These are phyloP conservation scores for Tricladium varicosporioides DNA, from an alignment of 2,329 filamentous ascomycete species.

Conservation along the genomic window DNA sequence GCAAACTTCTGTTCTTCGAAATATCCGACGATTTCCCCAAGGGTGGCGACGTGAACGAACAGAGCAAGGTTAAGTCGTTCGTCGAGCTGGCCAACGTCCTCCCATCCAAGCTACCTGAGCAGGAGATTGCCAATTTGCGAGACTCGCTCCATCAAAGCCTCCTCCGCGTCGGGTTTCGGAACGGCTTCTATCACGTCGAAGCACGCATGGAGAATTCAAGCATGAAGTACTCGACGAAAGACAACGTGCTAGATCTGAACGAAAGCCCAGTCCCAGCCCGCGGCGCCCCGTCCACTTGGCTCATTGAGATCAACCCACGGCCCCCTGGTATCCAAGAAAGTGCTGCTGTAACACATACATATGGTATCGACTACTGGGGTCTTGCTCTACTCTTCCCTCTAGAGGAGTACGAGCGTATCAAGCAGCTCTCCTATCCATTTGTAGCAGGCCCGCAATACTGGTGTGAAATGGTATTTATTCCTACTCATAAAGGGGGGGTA, in stretches of 20 bases:
- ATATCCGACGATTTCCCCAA: background rate
- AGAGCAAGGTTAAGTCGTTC: background rate
- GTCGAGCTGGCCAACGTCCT: background rate
- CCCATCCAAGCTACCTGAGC: background rate
- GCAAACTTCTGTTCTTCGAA: conserved; percentile 1
- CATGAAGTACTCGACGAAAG: background rate
- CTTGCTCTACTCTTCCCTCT: background rate
- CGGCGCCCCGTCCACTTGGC: background rate
- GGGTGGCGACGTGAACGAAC: background rate
- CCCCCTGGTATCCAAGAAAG: background rate
- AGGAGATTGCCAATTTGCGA: background rate
- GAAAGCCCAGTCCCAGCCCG: background rate
- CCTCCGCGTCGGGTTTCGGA: background rate
- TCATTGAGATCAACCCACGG: conserved; percentile 3
- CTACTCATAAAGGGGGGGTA: background rate
- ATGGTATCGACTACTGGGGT: conserved; percentile 5
- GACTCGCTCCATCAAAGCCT: background rate
- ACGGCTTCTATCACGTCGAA: background rate
- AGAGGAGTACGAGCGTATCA: background rate
- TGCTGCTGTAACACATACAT: background rate
- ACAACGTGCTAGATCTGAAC: background rate
- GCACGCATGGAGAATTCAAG: background rate
- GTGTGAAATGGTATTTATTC: background rate
- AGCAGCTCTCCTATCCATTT: background rate
- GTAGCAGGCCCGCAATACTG: background rate